Evolutionary conservation across 31 red algal species (phyloP), one percentile per base, ranked within the genome.

Genomic region (Endocladia muricata): DNA sequence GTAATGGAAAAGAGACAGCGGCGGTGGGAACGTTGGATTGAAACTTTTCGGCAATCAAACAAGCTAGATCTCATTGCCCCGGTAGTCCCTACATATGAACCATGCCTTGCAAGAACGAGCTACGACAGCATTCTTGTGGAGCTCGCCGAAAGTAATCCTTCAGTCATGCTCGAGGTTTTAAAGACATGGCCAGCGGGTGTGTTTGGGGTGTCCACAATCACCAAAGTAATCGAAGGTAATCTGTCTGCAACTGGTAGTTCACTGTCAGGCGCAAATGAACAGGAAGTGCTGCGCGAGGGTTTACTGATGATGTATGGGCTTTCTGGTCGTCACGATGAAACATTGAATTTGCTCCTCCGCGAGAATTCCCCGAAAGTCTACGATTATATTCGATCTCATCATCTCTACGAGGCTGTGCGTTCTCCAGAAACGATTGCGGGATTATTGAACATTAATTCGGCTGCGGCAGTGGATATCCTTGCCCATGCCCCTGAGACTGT

Each of bases 171-270:
- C 9, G 78, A 94, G 26, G 72, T 94, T 3, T 37, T 94, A 22
- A 87, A 87, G 37, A 82, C 82, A 17, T 94, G 92, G 92, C 92
- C 92, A 22, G 92, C 83, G 35, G 71, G 85, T 77, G 92, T 94
- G 17, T 94, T 84, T 44, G 81, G 73, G 11, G 70, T 94, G 2
- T 87, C 76, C 31, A 49, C 66, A 0, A 76, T 94, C 2, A 94
- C 79, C 19, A 79, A 82, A 41, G 92, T 75, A 9, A 81, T 94
- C 55, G 92, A 94, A 68, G 72, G 65, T 44, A 47, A 58, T 33
- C 74, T 89, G 1, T 41, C 74, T 15, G 47, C 33, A 11, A 22
- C 41, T 4, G 74, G 62, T n/a, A 67, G 56, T 33, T 55, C 2
- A 23, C 36, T 19, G 22, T 28, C 23, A 49, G 70, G 43, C 36